These are phyloP conservation scores for barley (Hordeum vulgare) DNA, from an alignment of 176 grass and related monocot genomes.

Conservation along the genomic window MorexV3_pseudomolecules_assembly NC_058524.1:561297240-561297739, in stretches of 20 bases:
- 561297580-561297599: too few relatives aligned
- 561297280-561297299: background rate
- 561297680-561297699: constrained; percentile 17
- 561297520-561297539: background rate
- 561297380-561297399: constrained; percentile 14
- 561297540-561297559: too few relatives aligned
- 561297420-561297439: background rate
- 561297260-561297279: background rate
- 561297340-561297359: background rate
- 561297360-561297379: background rate
- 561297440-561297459: background rate
- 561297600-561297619: too few relatives aligned
- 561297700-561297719: background rate
- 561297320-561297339: background rate
- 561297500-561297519: background rate
- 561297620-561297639: constrained; percentile 16
- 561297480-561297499: background rate
- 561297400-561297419: constrained; percentile 25
- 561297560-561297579: too few relatives aligned
- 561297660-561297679: constrained; percentile 19
- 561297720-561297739: constrained; percentile 22
- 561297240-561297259: too few relatives aligned
- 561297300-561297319: background rate
- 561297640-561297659: background rate
- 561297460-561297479: background rate